phyloP scores from a whole-genome alignment of 1,284 basidiomycete genomes.

The Heterobasidion parviporum region DNA sequence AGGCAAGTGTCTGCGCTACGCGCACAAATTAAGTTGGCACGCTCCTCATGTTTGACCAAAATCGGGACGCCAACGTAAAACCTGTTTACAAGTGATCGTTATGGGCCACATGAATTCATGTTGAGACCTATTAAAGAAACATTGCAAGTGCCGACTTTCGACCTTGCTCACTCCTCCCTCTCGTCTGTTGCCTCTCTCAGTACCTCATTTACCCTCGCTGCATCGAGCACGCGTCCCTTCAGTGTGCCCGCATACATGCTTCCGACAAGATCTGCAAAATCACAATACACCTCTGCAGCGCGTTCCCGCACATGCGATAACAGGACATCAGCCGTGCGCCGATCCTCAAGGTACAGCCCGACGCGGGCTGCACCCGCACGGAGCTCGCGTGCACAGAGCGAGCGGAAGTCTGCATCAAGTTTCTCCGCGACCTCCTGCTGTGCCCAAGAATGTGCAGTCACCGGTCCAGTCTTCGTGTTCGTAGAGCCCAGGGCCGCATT shows the following conservation, averaged over 20 bases:
- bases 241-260: conserved; percentile 30
- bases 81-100: no score
- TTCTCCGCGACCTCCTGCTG: conserved; percentile 38
- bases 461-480: conserved; percentile 5
- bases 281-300: conserved; percentile 66
- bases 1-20: no score
- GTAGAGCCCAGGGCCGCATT: conserved; percentile 12
- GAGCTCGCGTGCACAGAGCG: conserved; percentile 48
- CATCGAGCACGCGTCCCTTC: conserved; percentile 25
- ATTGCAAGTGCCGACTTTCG: no score
- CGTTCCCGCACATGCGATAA: conserved; percentile 69
- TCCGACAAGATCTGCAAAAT: conserved; percentile 49
- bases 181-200: conserved; percentile 16
- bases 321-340: conserved; percentile 68
- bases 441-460: conserved; percentile 28
- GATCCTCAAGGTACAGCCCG: conserved; percentile 72
- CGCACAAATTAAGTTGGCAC: no score
- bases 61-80: no score
- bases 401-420: conserved; percentile 47
- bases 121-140: no score
- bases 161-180: no score
- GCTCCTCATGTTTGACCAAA: no score
- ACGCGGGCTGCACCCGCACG: conserved; percentile 45
- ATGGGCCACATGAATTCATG: no score
- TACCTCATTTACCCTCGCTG: conserved; percentile 26